Conservation (phyloP, 306 rosid genomes). For the Dalbergia cochinchinensis region DNA sequence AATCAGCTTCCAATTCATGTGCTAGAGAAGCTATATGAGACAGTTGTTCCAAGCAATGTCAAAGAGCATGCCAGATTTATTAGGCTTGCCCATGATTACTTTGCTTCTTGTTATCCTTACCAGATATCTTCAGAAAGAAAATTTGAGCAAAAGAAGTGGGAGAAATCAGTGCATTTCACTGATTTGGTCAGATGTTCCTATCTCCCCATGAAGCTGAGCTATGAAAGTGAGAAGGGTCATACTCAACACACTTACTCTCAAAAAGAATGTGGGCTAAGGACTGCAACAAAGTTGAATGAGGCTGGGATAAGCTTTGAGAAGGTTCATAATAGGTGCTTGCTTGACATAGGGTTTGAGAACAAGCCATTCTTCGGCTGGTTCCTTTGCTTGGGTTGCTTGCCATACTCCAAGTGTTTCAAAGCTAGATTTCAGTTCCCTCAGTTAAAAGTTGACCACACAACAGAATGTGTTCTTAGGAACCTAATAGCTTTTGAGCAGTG, state of each 20-base stretch:
- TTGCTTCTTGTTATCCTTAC: slow-evolving; percentile 29
- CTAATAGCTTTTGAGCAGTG: slow-evolving; percentile 67
- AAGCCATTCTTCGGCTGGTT: slow-evolving; percentile 43
- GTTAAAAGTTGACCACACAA: slow-evolving; percentile 42
- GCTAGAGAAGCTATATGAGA: slow-evolving; percentile 45
- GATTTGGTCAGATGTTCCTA: slow-evolving; percentile 56
- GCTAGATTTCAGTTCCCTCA: slow-evolving; percentile 47
- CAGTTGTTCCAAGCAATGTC: slow-evolving; percentile 22
- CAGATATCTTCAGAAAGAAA: background rate
- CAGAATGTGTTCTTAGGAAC: slow-evolving; percentile 60
- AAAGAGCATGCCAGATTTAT: slow-evolving; percentile 8
- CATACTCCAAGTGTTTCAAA: slow-evolving; percentile 22
- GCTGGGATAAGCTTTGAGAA: slow-evolving; percentile 53
- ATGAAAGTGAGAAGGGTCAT: background rate
- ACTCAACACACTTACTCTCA: background rate
- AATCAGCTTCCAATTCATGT: slow-evolving; percentile 65
- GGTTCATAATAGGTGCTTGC: slow-evolving; percentile 31
- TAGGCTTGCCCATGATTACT: slow-evolving; percentile 42
- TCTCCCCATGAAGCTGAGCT: slow-evolving; percentile 30
- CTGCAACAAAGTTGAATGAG: slow-evolving; percentile 48
- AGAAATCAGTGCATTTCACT: slow-evolving; percentile 53
- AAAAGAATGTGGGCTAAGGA: slow-evolving; percentile 29
- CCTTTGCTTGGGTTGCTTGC: slow-evolving; percentile 46
- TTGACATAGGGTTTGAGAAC: slow-evolving; percentile 42
- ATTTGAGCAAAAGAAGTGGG: slow-evolving; percentile 2